Base-by-base conservation (phyloP, 257 asterid species). In the Schizonepeta tenuifolia region DNA sequence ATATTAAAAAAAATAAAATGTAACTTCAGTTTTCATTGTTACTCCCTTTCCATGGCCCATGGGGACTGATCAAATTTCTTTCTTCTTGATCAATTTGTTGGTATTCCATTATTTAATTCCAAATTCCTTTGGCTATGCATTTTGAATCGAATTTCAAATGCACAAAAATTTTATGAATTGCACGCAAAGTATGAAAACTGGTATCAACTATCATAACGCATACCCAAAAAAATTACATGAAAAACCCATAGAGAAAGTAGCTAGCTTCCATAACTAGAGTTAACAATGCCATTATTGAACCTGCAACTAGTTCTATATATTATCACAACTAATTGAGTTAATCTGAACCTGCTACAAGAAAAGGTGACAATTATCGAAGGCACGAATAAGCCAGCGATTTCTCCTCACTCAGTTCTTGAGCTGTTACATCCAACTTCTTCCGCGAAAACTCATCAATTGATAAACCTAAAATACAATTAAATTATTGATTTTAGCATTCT, bases 341-440 rank as follows among this genome's bases (percentile, higher is more conserved):
- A 70, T 26, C 31, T 21, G 50, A 31, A 22, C 47, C 21, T 57
- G 21, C 22, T 24, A 53, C 14, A 4, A 4, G 9, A 20, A 26
- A 49, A 18, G 44, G 68, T 51, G 15, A 33, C 53, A 40, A 33
- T 74, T 81, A 88, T 9, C 87, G 74, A 11, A 91, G 89, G 75
- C 97, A 91, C 36, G 95, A 89, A 79, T 91, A 89, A 3, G 97
- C 97, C 53, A 91, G 77, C 1, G 80, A 87, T 58, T 91, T 91
- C 80, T 91, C 97, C 87, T 91, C 97, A 1, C 88, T 77, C 61
- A 91, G 94, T 80, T 89, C 96, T 72, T 74, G 83, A 21, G 95
- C 95, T 0, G 96, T 91, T 33, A 70, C 60, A 77, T 89, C 95
- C 89, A 91, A 64, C 83, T 89, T 91, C 85, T 89, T 87, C 78